Evolutionary conservation across 768 basidiomycete species (phyloP), one percentile per base, ranked within the genome.

Genomic region (Trametes elegans): DNA sequence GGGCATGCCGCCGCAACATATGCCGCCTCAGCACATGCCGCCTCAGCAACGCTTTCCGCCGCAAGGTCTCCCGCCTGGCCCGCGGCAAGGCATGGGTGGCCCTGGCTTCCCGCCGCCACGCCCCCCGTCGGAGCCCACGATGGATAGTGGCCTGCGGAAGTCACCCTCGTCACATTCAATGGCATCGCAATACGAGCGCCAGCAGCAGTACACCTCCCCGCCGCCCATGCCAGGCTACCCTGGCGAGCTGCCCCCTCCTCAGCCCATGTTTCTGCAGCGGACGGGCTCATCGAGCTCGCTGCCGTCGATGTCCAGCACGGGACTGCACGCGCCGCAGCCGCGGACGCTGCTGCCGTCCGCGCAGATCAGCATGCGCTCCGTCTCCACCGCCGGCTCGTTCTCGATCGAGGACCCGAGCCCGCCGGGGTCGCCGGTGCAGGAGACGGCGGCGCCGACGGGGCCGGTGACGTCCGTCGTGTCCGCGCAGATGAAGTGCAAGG

Each of bases 401-500:
- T 65, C 64, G 28, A 80, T 82, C 58, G 77, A 79, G 42, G 85
- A 86, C 52, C 84, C 85, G 28, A 92, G 90, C 65, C 95, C 96
- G 32, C 94, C 95, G 0, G 76, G 82, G 35, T 94, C 92, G 7
- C 96, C 93, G 2, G 76, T 81, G 4, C 76, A 81, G 56, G 81
- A 87, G 62, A 73, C 71, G 11, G 73, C 74, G 1, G 73, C 73
- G 7, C 67, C 72, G 3, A 68, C 79, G 8, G 92, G 87, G 3
- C 91, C 93, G 1, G 80, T 87, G 29, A 85, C 83, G 28, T 88
- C 91, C 5, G 75, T 83, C 10, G 76, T 98, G 58, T 83, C 90
- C 8, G 92, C 90, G 11, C 85, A 92, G 66, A 96, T 94, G 91
- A 94, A 95, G 69, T 98, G 96, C 81, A 99, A 98, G 71, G 87